Percentiles rank a stretch among this genome's conserved stretches.
phyloP scores from a whole-genome alignment of 345 rosid species.

The Linum trigynum region DNA sequence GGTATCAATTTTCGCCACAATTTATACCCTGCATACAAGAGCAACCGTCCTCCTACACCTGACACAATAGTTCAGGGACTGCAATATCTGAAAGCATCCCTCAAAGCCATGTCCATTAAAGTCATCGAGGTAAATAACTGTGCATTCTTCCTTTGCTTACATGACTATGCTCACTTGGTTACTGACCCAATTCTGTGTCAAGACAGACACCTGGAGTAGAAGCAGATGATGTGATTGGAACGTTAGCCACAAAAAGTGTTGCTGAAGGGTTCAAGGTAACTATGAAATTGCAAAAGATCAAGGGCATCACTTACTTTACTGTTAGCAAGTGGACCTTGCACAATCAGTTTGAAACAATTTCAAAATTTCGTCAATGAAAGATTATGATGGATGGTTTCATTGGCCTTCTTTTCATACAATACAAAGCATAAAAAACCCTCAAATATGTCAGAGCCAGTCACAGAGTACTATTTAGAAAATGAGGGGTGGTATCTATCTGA shows the following conservation, averaged over 20 bases:
- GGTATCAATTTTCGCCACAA: conserved; percentile 86
- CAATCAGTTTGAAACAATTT: conserved; percentile 1
- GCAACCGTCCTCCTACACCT: conserved; percentile 91
- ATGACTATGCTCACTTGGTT: conserved; percentile 12
- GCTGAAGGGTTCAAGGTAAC: conserved; percentile 71
- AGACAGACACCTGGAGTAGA: conserved; percentile 93
- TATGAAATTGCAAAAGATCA: conserved; percentile 3
- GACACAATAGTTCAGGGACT: conserved; percentile 93
- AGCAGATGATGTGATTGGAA: conserved; percentile 98
- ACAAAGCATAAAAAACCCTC: too few species aligned
- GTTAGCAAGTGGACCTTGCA: conserved; percentile 2
- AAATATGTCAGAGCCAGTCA: too few species aligned
- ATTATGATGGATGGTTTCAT: not conserved
- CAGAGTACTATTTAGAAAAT: too few species aligned
- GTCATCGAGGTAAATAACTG: conserved; percentile 72
- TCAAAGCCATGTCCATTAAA: conserved; percentile 88
- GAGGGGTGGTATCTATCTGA: too few species aligned
- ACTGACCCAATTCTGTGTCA: conserved; percentile 22
- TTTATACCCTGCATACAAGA: conserved; percentile 74
- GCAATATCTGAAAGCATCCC: conserved; percentile 89
- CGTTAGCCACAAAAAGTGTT: conserved; percentile 77
- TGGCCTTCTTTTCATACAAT: not conserved
- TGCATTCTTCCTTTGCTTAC: conserved; percentile 1
- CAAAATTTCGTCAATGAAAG: not conserved
- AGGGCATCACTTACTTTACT: not conserved